Evolutionary conservation across 306 rosid species (phyloP).

Genomic region (Cicer pinnatifidum): DNA sequence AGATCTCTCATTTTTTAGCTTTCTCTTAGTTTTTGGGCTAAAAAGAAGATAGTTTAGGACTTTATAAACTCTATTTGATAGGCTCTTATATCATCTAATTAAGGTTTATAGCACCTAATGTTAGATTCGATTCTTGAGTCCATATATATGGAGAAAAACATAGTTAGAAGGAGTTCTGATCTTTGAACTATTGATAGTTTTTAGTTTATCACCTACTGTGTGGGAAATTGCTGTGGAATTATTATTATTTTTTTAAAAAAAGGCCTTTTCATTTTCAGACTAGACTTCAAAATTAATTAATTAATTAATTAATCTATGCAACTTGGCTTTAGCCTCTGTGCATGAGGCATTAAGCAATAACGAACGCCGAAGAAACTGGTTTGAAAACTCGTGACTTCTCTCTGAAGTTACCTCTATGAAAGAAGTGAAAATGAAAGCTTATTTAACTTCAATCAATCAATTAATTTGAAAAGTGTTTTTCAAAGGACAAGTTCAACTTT

Average conservation of each 20-base stretch:
- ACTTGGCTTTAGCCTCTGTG: not conserved
- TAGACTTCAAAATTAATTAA: slow-evolving; percentile 3
- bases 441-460: slow-evolving; percentile 8
- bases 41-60: not conserved
- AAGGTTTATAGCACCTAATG: not conserved
- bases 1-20: not conserved
- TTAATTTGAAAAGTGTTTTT: slow-evolving; percentile 1
- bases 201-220: not conserved
- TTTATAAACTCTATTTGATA: not conserved
- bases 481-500: slow-evolving; percentile 5
- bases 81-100: not conserved
- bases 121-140: not conserved
- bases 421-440: slow-evolving; percentile 39
- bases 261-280: slow-evolving; percentile 19
- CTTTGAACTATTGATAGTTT: not conserved
- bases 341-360: not conserved
- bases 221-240: not conserved
- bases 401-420: slow-evolving; percentile 35
- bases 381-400: slow-evolving; percentile 30
- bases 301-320: slow-evolving; percentile 12
- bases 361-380: slow-evolving; percentile 31
- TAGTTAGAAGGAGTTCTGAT: not conserved
- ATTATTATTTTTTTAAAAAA: not conserved
- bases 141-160: not conserved
- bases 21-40: not conserved